Base-by-base conservation (phyloP, 208 protist genomes). In the Leptomonas seymouri region DNA sequence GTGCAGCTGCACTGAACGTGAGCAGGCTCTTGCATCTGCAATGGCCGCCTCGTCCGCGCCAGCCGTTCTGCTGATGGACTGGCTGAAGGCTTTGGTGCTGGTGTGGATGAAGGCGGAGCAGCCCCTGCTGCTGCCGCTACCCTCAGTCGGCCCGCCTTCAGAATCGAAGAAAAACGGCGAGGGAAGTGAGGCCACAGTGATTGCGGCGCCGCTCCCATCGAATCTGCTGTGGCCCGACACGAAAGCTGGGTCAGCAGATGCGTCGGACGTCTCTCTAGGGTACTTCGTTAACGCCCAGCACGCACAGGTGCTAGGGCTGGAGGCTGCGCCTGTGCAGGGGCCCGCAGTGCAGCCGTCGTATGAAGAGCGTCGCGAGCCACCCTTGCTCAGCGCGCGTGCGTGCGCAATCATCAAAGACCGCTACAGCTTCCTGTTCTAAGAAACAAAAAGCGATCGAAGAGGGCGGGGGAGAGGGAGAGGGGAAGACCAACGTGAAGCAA, bases 41-140 rank as follows among this genome's bases (percentile, higher is more conserved):
- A 39, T 14, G 3, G n/a, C 51, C 11, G 9, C 67, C 27, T 73
- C 67, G 2, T 73, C 67, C 4, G 71, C 71, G 11, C 71, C 71
- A 5, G 71, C 71, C 3, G 60, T 76, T 21, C 16, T 76, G 45
- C 42, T 76, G 28, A 45, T 76, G 25, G 45, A 70, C 45, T 76
- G 71, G 71, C 36, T 76, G 45, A 76, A 76, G 71, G 39, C 56
- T 15, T 42, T 76, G 23, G 42, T 76, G 23, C 8, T 59, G 3
- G 71, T 76, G 36, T 76, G 71, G 71, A 76, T 76, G 71, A 70
- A 76, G 27, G 71, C 53, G 8, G 71, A 76, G 48, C 71, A 76
- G 62, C 71, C 71, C n/a, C 48, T 64, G 62, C 41, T 45, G 71
- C 61, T 48, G 45, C 59, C 70, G 7, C 45, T 53, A 41, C 62